Base-by-base conservation (phyloP, 164 flowering plant genomes). In the Taxillus chinensis region DNA sequence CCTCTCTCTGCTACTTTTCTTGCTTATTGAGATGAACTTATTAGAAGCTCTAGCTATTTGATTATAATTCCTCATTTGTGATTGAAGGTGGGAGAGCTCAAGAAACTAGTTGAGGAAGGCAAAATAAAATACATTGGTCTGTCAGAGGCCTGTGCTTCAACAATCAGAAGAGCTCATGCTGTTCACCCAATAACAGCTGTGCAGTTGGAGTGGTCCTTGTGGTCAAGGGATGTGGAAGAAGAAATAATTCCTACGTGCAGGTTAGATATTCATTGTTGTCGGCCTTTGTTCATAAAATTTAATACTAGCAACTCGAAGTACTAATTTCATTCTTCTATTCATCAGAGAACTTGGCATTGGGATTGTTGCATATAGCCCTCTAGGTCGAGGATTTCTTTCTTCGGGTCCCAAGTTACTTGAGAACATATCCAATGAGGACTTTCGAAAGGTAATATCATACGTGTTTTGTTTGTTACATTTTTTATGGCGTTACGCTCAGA, bases 291-390 rank as follows among this genome's bases (percentile, higher is more conserved):
- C 4, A 48, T 55, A 2, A n/a, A 8, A 4, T 55, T 55, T 38
- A 55, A n/a, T 17, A 10, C 27, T 7, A 48, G 51, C 12, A 48
- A 48, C 9, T 43, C 46, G 2, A 43, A 43, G 7, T 43, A 5
- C 46, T 43, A 43, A 43, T 6, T 43, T 43, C 10, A 43, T 43
- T 9, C 46, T 43, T 9, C 10, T 4, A 3, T 8, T 59, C 51
- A 3, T 4, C 13, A 76, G 71, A 59, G 76, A 77, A 62, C 74
- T 77, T 54, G 80, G 78, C 12, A 77, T 77, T 43, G 80, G 80
- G 16, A 77, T 74, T 56, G 80, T 77, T 10, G 57, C 77, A 16
- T 72, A 78, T 53, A 78, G 81, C 42, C 78, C 77, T 51, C 61
- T 78, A 38, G 78, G 78, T 12, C 61, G 74, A 15, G 79, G 71